phyloP scores from a whole-genome alignment of 208 protist species.

The Leishmania mexicana region DNA sequence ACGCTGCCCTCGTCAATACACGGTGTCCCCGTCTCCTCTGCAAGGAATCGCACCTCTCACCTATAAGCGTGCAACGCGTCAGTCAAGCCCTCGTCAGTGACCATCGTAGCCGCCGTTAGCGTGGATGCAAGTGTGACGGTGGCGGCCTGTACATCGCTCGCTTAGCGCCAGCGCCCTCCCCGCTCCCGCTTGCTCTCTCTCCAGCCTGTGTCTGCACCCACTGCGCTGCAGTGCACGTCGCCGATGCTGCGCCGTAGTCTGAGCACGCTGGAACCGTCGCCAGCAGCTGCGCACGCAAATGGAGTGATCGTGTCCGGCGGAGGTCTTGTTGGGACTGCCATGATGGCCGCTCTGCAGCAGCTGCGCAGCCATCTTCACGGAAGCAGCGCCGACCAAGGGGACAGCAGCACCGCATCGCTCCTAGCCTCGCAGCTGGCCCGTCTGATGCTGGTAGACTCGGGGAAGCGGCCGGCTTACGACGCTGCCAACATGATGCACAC shows the following conservation, averaged over 20 bases:
- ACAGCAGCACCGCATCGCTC: not conserved
- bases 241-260: slow-evolving; percentile 23
- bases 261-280: not conserved
- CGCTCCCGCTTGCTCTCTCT: not conserved
- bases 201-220: not conserved
- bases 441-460: slow-evolving; percentile 68
- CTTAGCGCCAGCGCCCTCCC: not conserved
- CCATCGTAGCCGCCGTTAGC: not conserved
- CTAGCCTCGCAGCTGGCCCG: slow-evolving; percentile 42
- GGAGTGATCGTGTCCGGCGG: slow-evolving; percentile 83
- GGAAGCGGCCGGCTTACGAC: slow-evolving; percentile 51
- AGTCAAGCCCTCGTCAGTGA: not conserved
- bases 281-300: slow-evolving; percentile 14
- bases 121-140: not conserved
- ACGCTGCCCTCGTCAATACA: not conserved
- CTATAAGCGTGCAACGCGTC: not conserved
- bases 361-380: slow-evolving; percentile 53
- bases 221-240: not conserved
- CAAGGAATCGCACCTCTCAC: not conserved
- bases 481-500: slow-evolving; percentile 66
- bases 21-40: not conserved
- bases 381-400: not conserved
- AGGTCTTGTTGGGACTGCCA: slow-evolving; percentile 73
- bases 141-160: not conserved
- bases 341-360: slow-evolving; percentile 73